phyloP scores from a whole-genome alignment of 805 yeast species.

The Lachancea fermentati region DNA sequence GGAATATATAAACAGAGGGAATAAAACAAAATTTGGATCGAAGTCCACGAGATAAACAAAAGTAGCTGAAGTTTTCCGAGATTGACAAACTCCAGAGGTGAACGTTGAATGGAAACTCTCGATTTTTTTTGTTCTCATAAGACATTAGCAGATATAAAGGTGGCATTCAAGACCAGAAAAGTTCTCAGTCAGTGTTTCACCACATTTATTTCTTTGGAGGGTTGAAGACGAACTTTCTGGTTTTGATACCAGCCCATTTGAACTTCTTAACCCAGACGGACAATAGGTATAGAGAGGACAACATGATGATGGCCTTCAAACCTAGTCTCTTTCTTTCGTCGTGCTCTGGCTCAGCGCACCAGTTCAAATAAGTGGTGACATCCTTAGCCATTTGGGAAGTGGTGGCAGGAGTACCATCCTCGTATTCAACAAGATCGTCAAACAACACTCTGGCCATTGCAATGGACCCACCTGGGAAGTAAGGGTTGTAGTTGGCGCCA shows the following conservation, averaged over 20 bases:
- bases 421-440: constrained; percentile 96
- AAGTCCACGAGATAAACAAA: background rate
- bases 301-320: constrained; percentile 79
- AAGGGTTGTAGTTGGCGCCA: constrained; percentile 97
- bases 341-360: constrained; percentile 98
- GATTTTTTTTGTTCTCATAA: constrained; percentile 4
- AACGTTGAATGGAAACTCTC: background rate
- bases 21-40: background rate
- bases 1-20: constrained; percentile 2
- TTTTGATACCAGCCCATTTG: constrained; percentile 96
- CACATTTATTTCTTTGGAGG: constrained; percentile 69
- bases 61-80: background rate
- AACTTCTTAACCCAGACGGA: constrained; percentile 92
- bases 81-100: background rate
- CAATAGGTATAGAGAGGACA: constrained; percentile 72
- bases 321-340: constrained; percentile 98
- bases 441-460: constrained; percentile 99
- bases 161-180: constrained; percentile 1
- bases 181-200: background rate
- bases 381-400: constrained; percentile 99
- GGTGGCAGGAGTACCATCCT: constrained; percentile 98
- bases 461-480: constrained; percentile 99
- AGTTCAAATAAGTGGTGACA: constrained; percentile 89
- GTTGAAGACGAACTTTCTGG: constrained; percentile 86
- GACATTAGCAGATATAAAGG: constrained; percentile 5